A percentile compares a stretch with the other conserved stretches of the same genome.
Evolutionary conservation across 148 eudicot species (phyloP).

Genomic region (Dianthus caryophyllus): DNA sequence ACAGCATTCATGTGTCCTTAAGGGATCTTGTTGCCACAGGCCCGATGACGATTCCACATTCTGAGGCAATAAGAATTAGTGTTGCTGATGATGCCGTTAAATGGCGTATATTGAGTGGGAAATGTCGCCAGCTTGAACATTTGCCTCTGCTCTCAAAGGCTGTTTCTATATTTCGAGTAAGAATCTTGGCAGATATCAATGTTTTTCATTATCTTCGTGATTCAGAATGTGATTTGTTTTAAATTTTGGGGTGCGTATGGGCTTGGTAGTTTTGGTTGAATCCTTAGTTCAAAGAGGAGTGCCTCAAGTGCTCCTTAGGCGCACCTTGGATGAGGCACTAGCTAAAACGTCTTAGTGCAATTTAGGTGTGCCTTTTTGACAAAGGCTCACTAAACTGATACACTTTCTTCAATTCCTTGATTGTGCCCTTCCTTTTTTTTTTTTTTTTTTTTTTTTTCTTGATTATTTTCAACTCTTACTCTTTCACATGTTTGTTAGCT

Average conservation of each 20-base stretch:
- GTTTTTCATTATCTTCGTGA: neutral
- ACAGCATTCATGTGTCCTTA: conserved; percentile 47
- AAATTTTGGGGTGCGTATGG: neutral
- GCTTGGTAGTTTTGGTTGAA: neutral
- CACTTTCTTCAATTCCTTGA: too few relatives aligned
- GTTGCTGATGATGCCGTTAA: conserved; percentile 45
- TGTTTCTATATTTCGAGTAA: conserved; percentile 80
- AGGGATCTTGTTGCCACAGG: conserved; percentile 46
- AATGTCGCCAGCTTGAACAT: conserved; percentile 69
- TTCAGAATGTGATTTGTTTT: neutral
- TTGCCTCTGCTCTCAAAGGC: conserved; percentile 63
- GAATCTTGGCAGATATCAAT: conserved; percentile 17
- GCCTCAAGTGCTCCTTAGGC: too few relatives aligned
- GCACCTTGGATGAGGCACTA: too few relatives aligned
- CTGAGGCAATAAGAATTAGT: conserved; percentile 33
- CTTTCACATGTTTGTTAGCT: too few relatives aligned
- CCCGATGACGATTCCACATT: conserved; percentile 42
- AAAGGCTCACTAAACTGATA: too few relatives aligned
- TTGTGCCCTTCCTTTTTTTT: too few relatives aligned
- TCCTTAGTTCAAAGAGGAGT: too few relatives aligned
- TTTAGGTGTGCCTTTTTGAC: too few relatives aligned
- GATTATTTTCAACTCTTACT: too few relatives aligned
- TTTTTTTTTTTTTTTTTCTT: too few relatives aligned
- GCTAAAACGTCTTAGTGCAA: too few relatives aligned
- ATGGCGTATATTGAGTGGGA: conserved; percentile 79